Evolutionary conservation across 2,329 filamentous ascomycete genomes (phyloP).

Genomic region (Pseudogymnoascus sp.): DNA sequence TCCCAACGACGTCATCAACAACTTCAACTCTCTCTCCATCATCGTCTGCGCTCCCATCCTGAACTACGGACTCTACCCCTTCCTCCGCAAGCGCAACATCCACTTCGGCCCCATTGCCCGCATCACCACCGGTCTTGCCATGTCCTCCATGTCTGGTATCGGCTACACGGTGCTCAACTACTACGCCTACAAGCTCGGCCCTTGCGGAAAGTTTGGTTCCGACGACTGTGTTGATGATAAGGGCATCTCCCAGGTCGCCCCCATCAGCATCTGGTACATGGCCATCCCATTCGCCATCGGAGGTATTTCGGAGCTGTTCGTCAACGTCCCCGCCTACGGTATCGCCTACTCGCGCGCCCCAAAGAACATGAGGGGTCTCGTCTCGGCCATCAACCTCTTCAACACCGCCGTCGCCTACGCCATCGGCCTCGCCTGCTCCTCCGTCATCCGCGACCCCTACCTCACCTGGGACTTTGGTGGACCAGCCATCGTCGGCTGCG

Average conservation of each 20-base stretch:
- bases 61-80: constrained; percentile 60
- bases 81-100: constrained; percentile 53
- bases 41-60: constrained; percentile 66
- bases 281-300: constrained; percentile 42
- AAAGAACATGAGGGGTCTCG: constrained; percentile 43
- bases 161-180: constrained; percentile 48
- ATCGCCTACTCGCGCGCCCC: constrained; percentile 45
- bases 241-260: constrained; percentile 19
- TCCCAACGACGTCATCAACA: constrained; percentile 70
- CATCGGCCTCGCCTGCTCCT: constrained; percentile 37
- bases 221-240: constrained; percentile 19
- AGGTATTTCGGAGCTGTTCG: constrained; percentile 45
- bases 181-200: constrained; percentile 54
- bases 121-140: constrained; percentile 61
- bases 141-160: constrained; percentile 52
- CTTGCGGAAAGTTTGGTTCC: constrained; percentile 43
- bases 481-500: constrained; percentile 37
- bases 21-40: constrained; percentile 67
- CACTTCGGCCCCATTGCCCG: constrained; percentile 67
- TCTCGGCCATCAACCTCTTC: constrained; percentile 42
- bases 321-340: constrained; percentile 43
- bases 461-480: constrained; percentile 43
- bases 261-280: constrained; percentile 50
- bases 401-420: constrained; percentile 38
- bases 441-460: constrained; percentile 40